A percentile compares a stretch with the other conserved stretches of the same genome.
Conservation (phyloP, 2,329 filamentous ascomycete genomes). For the Ophiognomonia clavigignenti-juglandacearum region DNA sequence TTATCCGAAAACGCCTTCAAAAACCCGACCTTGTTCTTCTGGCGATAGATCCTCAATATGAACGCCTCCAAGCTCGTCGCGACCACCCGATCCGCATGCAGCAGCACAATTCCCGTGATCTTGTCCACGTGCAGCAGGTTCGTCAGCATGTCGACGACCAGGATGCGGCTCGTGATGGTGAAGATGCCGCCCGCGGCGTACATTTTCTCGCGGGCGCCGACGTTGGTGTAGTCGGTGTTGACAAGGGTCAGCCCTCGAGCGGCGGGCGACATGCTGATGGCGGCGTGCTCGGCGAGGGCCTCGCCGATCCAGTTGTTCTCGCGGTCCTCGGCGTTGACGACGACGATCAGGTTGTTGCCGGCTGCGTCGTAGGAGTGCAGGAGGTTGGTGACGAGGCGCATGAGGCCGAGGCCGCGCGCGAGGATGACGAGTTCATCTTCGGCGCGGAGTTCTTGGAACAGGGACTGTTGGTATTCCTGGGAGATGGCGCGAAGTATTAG, state of each 20-base stretch:
- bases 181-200: constrained; percentile 87
- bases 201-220: constrained; percentile 83
- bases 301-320: constrained; percentile 98
- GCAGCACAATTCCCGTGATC: constrained; percentile 78
- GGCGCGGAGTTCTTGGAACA: constrained; percentile 83
- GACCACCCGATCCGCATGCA: constrained; percentile 83
- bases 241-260: constrained; percentile 85
- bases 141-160: constrained; percentile 92
- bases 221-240: constrained; percentile 90
- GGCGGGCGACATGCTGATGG: constrained; percentile 75
- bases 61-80: constrained; percentile 92
- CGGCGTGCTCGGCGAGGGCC: constrained; percentile 90
- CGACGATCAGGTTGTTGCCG: constrained; percentile 84
- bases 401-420: constrained; percentile 84
- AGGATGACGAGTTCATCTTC: constrained; percentile 94
- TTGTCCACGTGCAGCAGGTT: constrained; percentile 73
- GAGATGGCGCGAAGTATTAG: background rate
- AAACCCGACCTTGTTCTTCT: constrained; percentile 91
- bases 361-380: constrained; percentile 95
- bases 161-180: constrained; percentile 90
- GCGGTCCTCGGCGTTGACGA: constrained; percentile 84
- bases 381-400: constrained; percentile 91
- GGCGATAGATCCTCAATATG: constrained; percentile 86
- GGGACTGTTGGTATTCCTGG: constrained; percentile 85
- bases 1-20: constrained; percentile 94